Evolutionary conservation across 1,284 basidiomycete genomes (phyloP), one percentile per base, ranked within the genome.

Genomic region (Taiwanofungus camphoratus): DNA sequence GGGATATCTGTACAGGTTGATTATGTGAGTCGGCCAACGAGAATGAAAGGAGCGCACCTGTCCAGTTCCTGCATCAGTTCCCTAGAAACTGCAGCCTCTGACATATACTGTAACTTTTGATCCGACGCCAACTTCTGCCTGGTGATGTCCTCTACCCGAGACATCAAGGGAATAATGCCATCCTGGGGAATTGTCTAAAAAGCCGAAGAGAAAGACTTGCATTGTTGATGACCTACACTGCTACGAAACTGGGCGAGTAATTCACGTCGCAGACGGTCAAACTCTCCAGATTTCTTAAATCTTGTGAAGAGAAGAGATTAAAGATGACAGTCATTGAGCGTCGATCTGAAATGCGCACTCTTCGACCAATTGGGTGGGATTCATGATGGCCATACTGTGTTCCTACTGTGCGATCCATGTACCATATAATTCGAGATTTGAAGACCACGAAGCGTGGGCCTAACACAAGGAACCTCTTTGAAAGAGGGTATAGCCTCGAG

Each of bases 281-380:
- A 87, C 64, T 87, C 82, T 21, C 85, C 86, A 5, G 82, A 84
- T 55, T 81, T 82, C 61, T 87, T 87, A 69, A 86, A 87, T 52
- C 84, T 87, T 56, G 5, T 26, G 18, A 18, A 37, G 22, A 27
- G 20, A 33, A 12, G 37, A n/a, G 26, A n/a, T 33, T 21, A 35
- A 22, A 36, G 15, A 37, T 32, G 34, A 26, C 18, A 31, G 24
- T n/a, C 12, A 20, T 39, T 31, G 26, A 31, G 20, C 26, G n/a
- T 16, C 32, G 22, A 3, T 23, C 27, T 16, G 31, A 11, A 31
- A 18, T 19, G 41, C 54, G 51, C 69, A 81, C 82, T 79, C 80
- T 49, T 77, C 73, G 6, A 82, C 72, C 19, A 85, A 70, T 45
- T 79, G 67, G 24, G 65, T 64, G 7, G 82, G 79, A 51, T 66